Evolutionary conservation across 1,284 basidiomycete species (phyloP).

Genomic region (Sanghuangporus weigelae): DNA sequence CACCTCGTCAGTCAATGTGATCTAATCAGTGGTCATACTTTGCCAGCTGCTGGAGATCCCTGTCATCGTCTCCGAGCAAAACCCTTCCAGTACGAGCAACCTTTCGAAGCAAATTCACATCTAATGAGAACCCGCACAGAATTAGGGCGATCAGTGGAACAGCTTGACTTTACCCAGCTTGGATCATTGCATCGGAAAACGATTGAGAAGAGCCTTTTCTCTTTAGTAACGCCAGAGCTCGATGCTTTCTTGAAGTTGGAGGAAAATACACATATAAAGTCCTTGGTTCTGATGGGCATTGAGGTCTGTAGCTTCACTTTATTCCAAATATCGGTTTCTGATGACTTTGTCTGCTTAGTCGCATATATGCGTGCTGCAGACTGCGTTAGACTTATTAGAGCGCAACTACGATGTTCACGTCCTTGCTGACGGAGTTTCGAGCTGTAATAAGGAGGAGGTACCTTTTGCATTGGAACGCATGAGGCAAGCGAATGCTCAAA

Average conservation of each 20-base stretch:
- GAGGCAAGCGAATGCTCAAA: constrained; percentile 67
- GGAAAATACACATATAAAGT: constrained; percentile 43
- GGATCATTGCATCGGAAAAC: constrained; percentile 54
- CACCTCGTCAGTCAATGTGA: not conserved
- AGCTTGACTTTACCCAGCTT: constrained; percentile 55
- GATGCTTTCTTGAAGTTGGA: constrained; percentile 39
- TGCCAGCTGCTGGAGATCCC: constrained; percentile 59
- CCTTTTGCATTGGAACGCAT: constrained; percentile 61
- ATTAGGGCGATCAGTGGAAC: constrained; percentile 66
- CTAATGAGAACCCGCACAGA: constrained; percentile 37
- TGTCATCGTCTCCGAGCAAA: constrained; percentile 81
- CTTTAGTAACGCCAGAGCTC: constrained; percentile 75
- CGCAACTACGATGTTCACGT: constrained; percentile 59
- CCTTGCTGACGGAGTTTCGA: constrained; percentile 82
- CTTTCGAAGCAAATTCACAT: not conserved
- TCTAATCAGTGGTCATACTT: not conserved
- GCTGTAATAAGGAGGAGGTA: constrained; percentile 69
- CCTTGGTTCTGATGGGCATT: constrained; percentile 79
- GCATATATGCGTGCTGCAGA: constrained; percentile 88
- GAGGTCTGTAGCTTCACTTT: constrained; percentile 46
- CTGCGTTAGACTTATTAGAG: constrained; percentile 61
- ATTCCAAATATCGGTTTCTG: not conserved
- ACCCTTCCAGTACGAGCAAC: constrained; percentile 56
- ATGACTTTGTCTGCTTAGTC: constrained; percentile 41
- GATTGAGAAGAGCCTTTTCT: constrained; percentile 74